Evolutionary conservation across 2,329 filamentous ascomycete species (phyloP).

Genomic region (Trichoderma arundinaceum): DNA sequence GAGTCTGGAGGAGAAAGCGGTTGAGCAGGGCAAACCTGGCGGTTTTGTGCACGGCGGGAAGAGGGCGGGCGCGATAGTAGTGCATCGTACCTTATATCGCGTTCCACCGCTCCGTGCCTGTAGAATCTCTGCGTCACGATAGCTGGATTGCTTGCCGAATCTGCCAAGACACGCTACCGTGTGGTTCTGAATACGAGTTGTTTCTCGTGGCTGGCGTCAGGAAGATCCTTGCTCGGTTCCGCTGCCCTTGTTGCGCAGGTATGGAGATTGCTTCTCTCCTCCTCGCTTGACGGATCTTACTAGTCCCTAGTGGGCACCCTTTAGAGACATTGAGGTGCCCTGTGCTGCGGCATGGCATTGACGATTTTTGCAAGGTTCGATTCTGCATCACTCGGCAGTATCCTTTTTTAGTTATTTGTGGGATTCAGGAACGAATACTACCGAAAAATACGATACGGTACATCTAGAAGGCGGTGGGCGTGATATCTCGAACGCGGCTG

Average conservation of each 20-base stretch:
- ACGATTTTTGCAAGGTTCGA: neutral
- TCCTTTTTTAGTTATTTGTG: neutral
- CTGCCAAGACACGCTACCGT: slow-evolving; percentile 16
- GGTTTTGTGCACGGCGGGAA: slow-evolving; percentile 13
- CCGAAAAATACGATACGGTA: neutral
- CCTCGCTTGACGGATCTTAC: slow-evolving; percentile 20
- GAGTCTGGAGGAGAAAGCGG: neutral
- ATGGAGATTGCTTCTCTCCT: slow-evolving; percentile 18
- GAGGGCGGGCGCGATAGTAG: slow-evolving; percentile 12
- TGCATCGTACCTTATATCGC: slow-evolving; percentile 19
- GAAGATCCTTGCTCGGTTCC: slow-evolving; percentile 14
- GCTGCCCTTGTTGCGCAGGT: slow-evolving; percentile 20
- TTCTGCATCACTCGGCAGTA: neutral
- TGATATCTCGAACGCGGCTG: neutral
- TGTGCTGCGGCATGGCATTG: neutral
- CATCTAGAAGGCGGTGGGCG: slow-evolving; percentile 8
- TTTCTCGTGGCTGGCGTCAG: slow-evolving; percentile 17
- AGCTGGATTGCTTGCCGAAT: neutral
- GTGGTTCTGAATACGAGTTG: slow-evolving; percentile 24
- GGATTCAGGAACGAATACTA: neutral
- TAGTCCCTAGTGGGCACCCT: neutral
- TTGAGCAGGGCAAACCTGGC: slow-evolving; percentile 15
- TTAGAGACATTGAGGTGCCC: neutral
- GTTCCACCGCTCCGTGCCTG: slow-evolving; percentile 5
- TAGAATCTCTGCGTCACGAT: slow-evolving; percentile 4